Evolutionary conservation across 208 protist species (phyloP).

Genomic region (Crithidia thermophila): DNA sequence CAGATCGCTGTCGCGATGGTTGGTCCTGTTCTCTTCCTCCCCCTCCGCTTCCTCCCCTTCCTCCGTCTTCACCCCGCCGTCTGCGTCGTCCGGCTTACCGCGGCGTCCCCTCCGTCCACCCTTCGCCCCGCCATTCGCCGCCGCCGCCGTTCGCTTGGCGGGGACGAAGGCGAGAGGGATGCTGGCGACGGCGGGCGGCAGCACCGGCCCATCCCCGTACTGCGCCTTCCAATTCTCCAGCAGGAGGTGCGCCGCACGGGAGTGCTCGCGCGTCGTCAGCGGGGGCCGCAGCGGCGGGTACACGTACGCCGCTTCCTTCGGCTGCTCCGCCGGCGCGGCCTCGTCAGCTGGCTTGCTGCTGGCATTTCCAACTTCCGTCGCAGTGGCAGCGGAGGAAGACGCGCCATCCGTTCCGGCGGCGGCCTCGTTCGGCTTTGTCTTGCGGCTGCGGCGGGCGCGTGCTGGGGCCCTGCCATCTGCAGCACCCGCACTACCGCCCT

Average conservation of each 20-base stretch:
- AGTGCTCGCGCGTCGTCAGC: slow-evolving; percentile 43
- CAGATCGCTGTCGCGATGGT: background rate
- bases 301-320: slow-evolving; percentile 28
- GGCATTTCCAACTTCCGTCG: background rate
- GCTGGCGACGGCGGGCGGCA: slow-evolving; percentile 37
- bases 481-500: background rate
- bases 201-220: slow-evolving; percentile 34
- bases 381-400: background rate
- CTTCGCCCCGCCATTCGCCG: no score
- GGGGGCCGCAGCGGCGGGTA: slow-evolving; percentile 68
- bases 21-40: slow-evolving; percentile 6
- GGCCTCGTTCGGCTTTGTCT: background rate
- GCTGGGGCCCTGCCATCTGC: background rate
- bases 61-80: slow-evolving; percentile 1
- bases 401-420: background rate
- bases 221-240: slow-evolving; percentile 43
- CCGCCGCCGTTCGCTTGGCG: slow-evolving; percentile 19
- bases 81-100: background rate
- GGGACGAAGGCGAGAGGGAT: slow-evolving; percentile 41
- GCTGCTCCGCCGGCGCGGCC: background rate
- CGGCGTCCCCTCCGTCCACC: no score
- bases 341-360: background rate
- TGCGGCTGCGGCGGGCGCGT: slow-evolving; percentile 5
- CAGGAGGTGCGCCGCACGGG: slow-evolving; percentile 43
- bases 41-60: slow-evolving; percentile 2